phyloP scores from a whole-genome alignment of 768 basidiomycete species.

The Suillus weaverae region DNA sequence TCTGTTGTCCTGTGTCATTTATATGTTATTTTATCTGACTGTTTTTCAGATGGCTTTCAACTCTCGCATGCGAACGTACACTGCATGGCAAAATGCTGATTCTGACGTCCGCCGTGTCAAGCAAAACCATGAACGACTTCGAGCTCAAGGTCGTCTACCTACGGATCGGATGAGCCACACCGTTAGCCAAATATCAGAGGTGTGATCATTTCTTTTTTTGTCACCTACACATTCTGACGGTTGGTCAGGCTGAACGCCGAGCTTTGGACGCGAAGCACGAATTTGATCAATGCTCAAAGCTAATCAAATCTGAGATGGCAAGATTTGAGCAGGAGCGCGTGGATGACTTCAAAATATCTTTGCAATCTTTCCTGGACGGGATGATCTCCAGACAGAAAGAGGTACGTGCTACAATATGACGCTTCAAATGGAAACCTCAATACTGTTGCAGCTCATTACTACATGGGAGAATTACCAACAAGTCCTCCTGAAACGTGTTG shows the following conservation, averaged over 20 bases:
- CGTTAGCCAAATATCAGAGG: slow-evolving; percentile 82
- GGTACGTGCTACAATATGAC: slow-evolving; percentile 37
- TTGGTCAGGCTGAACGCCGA: slow-evolving; percentile 74
- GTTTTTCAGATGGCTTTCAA: slow-evolving; percentile 73
- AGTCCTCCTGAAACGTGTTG: slow-evolving; percentile 55
- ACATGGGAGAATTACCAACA: slow-evolving; percentile 86
- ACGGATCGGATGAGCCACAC: slow-evolving; percentile 71
- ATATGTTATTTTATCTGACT: slow-evolving; percentile 1
- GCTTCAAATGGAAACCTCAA: neutral
- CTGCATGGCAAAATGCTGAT: slow-evolving; percentile 80
- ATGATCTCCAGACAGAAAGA: slow-evolving; percentile 86
- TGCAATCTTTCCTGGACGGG: slow-evolving; percentile 83
- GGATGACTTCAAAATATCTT: slow-evolving; percentile 84
- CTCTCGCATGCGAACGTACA: slow-evolving; percentile 81
- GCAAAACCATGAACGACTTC: slow-evolving; percentile 77
- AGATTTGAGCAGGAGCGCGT: slow-evolving; percentile 93
- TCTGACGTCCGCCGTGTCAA: slow-evolving; percentile 70
- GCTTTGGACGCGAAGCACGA: slow-evolving; percentile 83
- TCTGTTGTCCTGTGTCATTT: slow-evolving; percentile 36
- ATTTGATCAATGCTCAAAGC: slow-evolving; percentile 83
- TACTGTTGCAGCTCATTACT: slow-evolving; percentile 56
- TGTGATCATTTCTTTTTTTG: slow-evolving; percentile 29
- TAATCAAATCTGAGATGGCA: slow-evolving; percentile 86
- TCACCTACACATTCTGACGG: neutral
- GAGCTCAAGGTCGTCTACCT: slow-evolving; percentile 72